Evolutionary conservation across 116 monocot genomes (phyloP).

Genomic region (Zostera marina): DNA sequence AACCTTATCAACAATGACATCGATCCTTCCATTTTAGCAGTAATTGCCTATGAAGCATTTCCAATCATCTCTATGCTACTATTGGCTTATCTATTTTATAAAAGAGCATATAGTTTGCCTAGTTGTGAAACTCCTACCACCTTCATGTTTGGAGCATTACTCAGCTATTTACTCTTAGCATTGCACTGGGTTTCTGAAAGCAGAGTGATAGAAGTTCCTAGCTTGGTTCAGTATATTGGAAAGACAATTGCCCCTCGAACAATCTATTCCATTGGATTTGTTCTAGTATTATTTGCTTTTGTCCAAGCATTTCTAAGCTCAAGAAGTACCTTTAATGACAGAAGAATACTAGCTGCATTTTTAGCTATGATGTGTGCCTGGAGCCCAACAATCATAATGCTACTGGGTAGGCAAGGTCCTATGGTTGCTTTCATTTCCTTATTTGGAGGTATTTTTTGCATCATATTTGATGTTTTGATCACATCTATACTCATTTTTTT

Average conservation of each 20-base stretch:
- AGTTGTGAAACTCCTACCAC: conserved; percentile 16
- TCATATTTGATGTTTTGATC: neutral
- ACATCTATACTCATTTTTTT: neutral
- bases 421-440: conserved; percentile 39
- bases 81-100: conserved; percentile 32
- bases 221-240: conserved; percentile 22
- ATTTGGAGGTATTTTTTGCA: conserved; percentile 38
- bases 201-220: conserved; percentile 16
- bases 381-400: conserved; percentile 67
- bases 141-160: conserved; percentile 16
- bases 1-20: conserved; percentile 4
- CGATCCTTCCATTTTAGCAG: conserved; percentile 7
- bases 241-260: conserved; percentile 39
- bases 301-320: conserved; percentile 10
- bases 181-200: conserved; percentile 63
- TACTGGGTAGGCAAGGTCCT: conserved; percentile 78
- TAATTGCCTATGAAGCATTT: conserved; percentile 26
- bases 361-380: conserved; percentile 49
- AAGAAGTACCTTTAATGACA: conserved; percentile 10
- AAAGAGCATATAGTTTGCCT: conserved; percentile 7
- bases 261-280: conserved; percentile 58
- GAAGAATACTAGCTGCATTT: conserved; percentile 18
- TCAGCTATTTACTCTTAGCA: conserved; percentile 52
- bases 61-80: conserved; percentile 27
- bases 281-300: conserved; percentile 26